Evolutionary conservation across 2,329 filamentous ascomycete genomes (phyloP), one percentile per base, ranked within the genome.

Genomic region (Ophiostoma perfectum): DNA sequence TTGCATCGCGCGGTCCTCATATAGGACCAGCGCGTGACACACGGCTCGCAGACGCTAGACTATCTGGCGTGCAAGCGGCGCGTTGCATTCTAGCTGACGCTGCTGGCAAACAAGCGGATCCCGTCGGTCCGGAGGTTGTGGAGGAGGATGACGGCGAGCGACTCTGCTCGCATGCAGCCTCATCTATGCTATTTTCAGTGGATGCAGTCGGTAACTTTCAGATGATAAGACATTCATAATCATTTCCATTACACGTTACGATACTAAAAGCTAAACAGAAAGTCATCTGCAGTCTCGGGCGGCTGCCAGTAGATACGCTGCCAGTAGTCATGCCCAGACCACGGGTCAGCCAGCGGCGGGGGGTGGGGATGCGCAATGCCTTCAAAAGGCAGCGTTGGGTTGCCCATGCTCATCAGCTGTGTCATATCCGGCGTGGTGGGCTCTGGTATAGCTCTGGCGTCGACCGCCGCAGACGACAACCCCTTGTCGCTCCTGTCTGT

Each of bases 1-100:
- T 82, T 9, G 89, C 92, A 75, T 93, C 89, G 72, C 92, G 85
- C 88, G 16, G 47, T 49, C 14, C 47, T 49, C 18, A n/a, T 49
- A 14, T 49, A n/a, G 47, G 47, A 49, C 4, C 47, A 49, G 47
- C 14, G 47, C 14, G 47, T 49, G 16, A 49, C 47, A 7, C 14
- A 49, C 47, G 14, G 18, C 18, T 49, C 47, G 16, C 47, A 49
- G 47, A 49, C 47, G 3, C 16, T 49, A 12, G 47, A 49, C 47
- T 49, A 49, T 2, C 47, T n/a, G 14, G 47, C 47, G 3, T 14
- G 47, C 3, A 6, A n/a, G 14, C 16, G 14, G 14, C 47, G 47
- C 1, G 14, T 16, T 49, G 47, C 47, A 5, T 49, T 49, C 14
- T n/a, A n/a, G 3, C 5, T 49, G 16, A 49, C 47, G 7, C 47